A percentile compares a stretch with the other conserved stretches of the same genome.
phyloP scores from a whole-genome alignment of 805 yeast species.

The Saccharomyces mikatae region DNA sequence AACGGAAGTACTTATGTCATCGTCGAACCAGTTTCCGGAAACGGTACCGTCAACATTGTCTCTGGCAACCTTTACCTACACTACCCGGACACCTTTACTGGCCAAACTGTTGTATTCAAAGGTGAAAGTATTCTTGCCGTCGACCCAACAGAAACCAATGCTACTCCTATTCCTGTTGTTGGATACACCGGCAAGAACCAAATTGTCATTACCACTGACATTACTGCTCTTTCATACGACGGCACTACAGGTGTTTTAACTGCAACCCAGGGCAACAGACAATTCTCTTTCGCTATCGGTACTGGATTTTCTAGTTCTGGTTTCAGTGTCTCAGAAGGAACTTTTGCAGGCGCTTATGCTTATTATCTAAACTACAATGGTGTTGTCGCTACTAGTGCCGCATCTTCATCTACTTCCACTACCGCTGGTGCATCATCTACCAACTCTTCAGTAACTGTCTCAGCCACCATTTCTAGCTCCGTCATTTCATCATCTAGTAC shows the following conservation, averaged over 20 bases:
- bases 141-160: conserved; percentile 1
- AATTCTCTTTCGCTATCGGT: not conserved
- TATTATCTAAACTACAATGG: conserved; percentile 3
- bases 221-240: conserved; percentile 1
- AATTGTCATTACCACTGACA: not conserved
- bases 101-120: conserved; percentile 1
- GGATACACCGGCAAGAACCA: conserved; percentile 1
- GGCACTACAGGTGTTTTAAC: conserved; percentile 1
- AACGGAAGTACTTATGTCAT: conserved; percentile 2
- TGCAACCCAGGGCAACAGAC: not conserved
- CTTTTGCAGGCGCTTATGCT: conserved; percentile 6
- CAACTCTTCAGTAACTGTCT: conserved; percentile 1
- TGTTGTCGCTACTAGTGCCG: conserved; percentile 4
- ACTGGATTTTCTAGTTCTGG: not conserved
- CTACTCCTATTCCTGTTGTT: not conserved
- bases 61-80: not conserved
- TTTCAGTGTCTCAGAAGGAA: not conserved
- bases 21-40: conserved; percentile 1
- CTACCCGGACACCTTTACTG: conserved; percentile 1
- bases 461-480: conserved; percentile 5
- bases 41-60: not conserved
- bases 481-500: conserved; percentile 3
- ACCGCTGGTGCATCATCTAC: not conserved
- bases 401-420: conserved; percentile 1
- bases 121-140: not conserved